A percentile compares a stretch with the other conserved stretches of the same genome.
phyloP scores from a whole-genome alignment of 306 rosid genomes.

The cucumber (Cucumis sativus) region Cucumber_9930_V3 NC_026658.2:25295501-25296000 shows the following conservation, averaged over 20 bases:
- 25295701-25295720: slow-evolving; percentile 45
- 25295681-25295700: slow-evolving; percentile 68
- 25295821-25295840: background rate
- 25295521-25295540: slow-evolving; percentile 39
- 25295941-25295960: too few species aligned
- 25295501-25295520: slow-evolving; percentile 60
- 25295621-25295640: slow-evolving; percentile 49
- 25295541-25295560: slow-evolving; percentile 62
- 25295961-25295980: too few species aligned
- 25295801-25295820: background rate
- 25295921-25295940: too few species aligned
- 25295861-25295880: too few species aligned
- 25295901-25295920: too few species aligned
- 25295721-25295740: slow-evolving; percentile 3
- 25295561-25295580: slow-evolving; percentile 48
- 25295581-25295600: slow-evolving; percentile 63
- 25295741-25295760: background rate
- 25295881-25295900: too few species aligned
- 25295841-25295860: too few species aligned
- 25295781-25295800: background rate
- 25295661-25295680: slow-evolving; percentile 67
- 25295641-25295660: slow-evolving; percentile 58
- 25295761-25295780: too few species aligned
- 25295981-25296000: too few species aligned
- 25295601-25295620: slow-evolving; percentile 68